Evolutionary conservation across 768 basidiomycete genomes (phyloP).

Genomic region (Russula earlei): DNA sequence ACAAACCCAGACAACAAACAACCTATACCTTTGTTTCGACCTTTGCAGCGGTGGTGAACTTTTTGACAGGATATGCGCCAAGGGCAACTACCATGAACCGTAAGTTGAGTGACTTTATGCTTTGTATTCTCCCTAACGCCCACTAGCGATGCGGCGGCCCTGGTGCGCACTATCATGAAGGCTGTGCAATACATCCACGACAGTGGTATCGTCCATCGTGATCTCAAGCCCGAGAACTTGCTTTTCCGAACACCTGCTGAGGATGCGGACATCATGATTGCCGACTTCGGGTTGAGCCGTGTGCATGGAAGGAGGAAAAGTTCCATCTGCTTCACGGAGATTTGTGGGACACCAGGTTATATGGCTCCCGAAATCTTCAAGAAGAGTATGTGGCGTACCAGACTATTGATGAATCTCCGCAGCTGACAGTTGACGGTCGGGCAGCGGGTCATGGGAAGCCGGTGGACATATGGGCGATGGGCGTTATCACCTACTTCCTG

Average conservation of each 20-base stretch:
- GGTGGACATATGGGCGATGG: constrained; percentile 96
- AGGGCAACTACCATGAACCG: constrained; percentile 95
- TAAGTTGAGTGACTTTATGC: constrained; percentile 31
- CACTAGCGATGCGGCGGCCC: constrained; percentile 73
- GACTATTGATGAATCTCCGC: background rate
- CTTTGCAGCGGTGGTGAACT: constrained; percentile 96
- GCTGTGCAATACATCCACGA: constrained; percentile 90
- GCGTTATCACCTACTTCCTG: constrained; percentile 96
- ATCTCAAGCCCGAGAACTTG: constrained; percentile 96
- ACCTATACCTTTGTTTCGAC: constrained; percentile 91
- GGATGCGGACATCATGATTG: constrained; percentile 92
- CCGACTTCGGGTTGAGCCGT: constrained; percentile 90
- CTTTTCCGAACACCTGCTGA: constrained; percentile 85
- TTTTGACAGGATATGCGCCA: constrained; percentile 98
- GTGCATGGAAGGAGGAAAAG: constrained; percentile 88
- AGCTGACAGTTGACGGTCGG: background rate
- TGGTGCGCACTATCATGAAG: constrained; percentile 77
- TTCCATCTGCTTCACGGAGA: constrained; percentile 83
- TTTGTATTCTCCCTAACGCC: constrained; percentile 22
- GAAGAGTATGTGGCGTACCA: constrained; percentile 50
- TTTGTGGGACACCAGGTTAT: constrained; percentile 93
- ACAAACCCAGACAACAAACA: constrained; percentile 64
- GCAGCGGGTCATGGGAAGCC: constrained; percentile 88
- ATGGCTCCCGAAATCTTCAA: constrained; percentile 97
- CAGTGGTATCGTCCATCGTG: constrained; percentile 89